Percentiles rank a stretch among this genome's conserved stretches.
These are phyloP conservation scores for Helianthus annuus DNA, from an alignment of 129 eudicot genomes.

Conservation along the genomic window DNA sequence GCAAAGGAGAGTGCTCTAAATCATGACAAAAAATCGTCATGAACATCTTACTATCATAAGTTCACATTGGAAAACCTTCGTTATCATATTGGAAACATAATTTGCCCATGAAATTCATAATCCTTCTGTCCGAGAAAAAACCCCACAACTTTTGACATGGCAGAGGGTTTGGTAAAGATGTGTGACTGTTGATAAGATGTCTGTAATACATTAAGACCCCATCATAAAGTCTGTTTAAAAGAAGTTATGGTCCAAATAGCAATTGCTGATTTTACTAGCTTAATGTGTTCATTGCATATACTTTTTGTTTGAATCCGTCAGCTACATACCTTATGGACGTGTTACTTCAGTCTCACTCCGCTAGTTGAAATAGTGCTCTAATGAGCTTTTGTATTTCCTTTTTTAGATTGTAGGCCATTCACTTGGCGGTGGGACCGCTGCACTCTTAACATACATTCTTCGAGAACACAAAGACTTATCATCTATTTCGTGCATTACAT, in stretches of 20 bases:
- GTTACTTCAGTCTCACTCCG: slow-evolving; percentile 12
- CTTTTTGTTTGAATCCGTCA: neutral
- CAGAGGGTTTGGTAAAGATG: neutral
- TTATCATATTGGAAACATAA: neutral
- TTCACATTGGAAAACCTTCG: neutral
- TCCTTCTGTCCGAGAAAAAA: neutral
- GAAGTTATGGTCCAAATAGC: no score
- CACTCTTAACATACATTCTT: slow-evolving; percentile 84
- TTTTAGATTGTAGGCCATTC: slow-evolving; percentile 96
- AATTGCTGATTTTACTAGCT: neutral
- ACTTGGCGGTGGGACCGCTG: slow-evolving; percentile 99
- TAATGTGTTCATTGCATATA: slow-evolving; percentile 3
- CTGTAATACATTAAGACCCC: neutral
- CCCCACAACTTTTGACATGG: no score
- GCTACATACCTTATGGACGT: slow-evolving; percentile 6
- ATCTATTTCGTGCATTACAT: slow-evolving; percentile 77
- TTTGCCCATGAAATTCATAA: no score
- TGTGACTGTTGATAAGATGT: slow-evolving; percentile 11
- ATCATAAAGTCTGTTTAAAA: no score
- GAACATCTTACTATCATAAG: slow-evolving; percentile 6
- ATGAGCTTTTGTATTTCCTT: slow-evolving; percentile 11
- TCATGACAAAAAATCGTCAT: neutral
- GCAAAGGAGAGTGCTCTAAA: slow-evolving; percentile 2
- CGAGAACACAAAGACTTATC: slow-evolving; percentile 92
- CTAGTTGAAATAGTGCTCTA: slow-evolving; percentile 9